Conservation (phyloP, 176 grass and related monocot species). For the Zoysia japonica region DNA sequence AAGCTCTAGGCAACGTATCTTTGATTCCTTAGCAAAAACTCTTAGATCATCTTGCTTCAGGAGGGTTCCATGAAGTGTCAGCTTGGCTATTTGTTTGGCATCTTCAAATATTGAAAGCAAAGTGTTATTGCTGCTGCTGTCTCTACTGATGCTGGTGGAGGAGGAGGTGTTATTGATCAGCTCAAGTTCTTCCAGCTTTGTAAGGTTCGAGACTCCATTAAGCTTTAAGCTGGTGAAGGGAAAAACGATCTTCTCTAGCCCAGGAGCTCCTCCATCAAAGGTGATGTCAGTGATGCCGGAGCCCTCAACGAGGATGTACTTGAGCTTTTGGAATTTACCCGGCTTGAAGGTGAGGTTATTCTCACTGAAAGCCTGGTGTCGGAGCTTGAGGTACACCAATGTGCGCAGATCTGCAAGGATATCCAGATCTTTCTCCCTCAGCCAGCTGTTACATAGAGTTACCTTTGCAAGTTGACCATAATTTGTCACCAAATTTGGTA, state of each 20-base stretch:
- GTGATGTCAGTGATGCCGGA: no score
- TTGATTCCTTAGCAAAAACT: no score
- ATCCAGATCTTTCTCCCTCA: neutral
- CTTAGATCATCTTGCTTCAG: no score
- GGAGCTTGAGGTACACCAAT: neutral
- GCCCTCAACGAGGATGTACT: constrained; percentile 20
- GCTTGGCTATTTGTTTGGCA: no score
- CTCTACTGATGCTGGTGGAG: no score
- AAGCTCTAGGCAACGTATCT: no score
- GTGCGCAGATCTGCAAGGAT: neutral
- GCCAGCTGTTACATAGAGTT: neutral
- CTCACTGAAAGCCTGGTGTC: neutral
- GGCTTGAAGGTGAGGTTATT: neutral
- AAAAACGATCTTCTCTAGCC: no score
- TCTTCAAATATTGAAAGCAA: no score
- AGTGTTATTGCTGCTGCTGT: no score
- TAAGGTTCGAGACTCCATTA: neutral
- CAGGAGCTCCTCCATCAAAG: no score
- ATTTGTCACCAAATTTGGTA: neutral
- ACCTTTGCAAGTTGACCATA: constrained; percentile 1
- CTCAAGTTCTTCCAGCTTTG: neutral
- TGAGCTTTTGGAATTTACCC: neutral
- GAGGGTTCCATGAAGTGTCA: no score
- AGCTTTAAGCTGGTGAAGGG: neutral
- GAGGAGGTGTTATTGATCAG: neutral